phyloP scores from a whole-genome alignment of 176 grass and related monocot genomes.

The Pharus latifolius region DNA sequence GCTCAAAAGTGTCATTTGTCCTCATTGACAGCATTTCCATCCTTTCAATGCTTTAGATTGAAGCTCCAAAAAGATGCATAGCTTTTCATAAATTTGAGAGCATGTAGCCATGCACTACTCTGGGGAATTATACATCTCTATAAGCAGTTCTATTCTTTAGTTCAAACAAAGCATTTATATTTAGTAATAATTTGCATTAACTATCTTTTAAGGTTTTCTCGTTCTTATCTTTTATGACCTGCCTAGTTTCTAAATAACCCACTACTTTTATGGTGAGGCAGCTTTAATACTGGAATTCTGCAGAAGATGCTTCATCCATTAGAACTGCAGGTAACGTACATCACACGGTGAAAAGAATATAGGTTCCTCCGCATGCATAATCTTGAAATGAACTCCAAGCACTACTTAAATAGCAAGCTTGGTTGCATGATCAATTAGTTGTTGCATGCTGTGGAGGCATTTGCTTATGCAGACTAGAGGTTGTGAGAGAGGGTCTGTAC shows the following conservation, averaged over 20 bases:
- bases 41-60: not conserved
- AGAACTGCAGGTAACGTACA: not conserved
- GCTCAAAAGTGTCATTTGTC: not conserved
- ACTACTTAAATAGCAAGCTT: not conserved
- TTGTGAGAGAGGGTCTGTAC: not conserved
- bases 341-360: not conserved
- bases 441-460: not conserved
- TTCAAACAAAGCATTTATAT: conserved; percentile 16
- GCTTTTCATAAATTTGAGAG: not conserved
- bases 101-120: not conserved
- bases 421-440: not conserved
- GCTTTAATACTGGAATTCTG: not conserved
- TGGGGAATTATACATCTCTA: not conserved
- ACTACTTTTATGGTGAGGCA: conserved; percentile 18
- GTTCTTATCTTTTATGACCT: not conserved
- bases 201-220: not conserved
- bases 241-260: conserved; percentile 5
- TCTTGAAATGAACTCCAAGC: not conserved
- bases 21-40: not conserved
- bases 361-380: not conserved
- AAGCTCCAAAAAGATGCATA: not conserved
- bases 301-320: conserved; percentile 7
- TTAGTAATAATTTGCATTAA: not conserved
- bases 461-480: not conserved
- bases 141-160: not conserved